These are phyloP conservation scores for Pinus tabuliformis DNA, from an alignment of 75 land plant species.

Conservation along the genomic window DNA sequence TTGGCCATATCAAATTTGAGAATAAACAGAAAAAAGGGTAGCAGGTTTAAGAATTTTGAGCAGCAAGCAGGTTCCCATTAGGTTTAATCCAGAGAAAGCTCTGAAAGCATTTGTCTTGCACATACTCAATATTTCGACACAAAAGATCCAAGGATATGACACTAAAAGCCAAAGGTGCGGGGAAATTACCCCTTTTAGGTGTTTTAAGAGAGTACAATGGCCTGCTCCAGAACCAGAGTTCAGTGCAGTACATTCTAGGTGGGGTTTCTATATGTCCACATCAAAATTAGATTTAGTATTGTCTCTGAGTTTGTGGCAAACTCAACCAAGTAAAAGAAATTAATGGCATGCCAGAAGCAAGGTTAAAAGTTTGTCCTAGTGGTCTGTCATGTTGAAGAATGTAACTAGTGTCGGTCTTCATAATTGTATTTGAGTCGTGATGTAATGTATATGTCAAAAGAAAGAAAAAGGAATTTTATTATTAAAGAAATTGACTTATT, in stretches of 20 bases:
- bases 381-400: neutral
- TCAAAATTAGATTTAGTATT: neutral
- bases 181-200: neutral
- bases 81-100: no score
- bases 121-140: no score
- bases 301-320: neutral
- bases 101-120: no score
- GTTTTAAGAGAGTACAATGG: neutral
- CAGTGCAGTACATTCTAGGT: neutral
- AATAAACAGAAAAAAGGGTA: neutral
- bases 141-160: no score
- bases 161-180: no score
- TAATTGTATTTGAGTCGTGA: no score
- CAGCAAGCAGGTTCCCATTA: neutral
- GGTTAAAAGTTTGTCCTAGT: neutral
- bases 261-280: neutral
- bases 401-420: no score
- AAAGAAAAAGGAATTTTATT: no score
- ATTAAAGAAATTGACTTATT: no score
- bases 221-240: neutral
- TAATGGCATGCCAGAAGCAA: neutral
- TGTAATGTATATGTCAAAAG: no score
- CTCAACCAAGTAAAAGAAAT: neutral
- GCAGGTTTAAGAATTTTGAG: neutral
- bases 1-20: neutral